Conservation (phyloP, 106 monocot genomes). For the Agapanthus africanus region DNA sequence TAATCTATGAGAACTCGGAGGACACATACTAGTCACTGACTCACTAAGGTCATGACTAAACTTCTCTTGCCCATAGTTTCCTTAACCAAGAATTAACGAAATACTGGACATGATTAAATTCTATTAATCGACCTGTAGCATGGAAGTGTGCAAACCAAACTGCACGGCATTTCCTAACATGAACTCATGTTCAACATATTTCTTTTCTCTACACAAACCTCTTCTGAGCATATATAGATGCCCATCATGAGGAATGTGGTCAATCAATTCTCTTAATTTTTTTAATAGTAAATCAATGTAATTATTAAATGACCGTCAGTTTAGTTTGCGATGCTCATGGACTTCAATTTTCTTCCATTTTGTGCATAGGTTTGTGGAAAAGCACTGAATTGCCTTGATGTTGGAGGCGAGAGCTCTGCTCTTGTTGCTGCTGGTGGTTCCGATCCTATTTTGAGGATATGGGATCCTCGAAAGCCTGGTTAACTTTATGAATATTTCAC, state of each 20-base stretch:
- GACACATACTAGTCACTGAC: no score
- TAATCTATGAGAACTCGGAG: no score
- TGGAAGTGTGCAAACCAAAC: neutral
- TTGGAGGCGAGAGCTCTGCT: constrained; percentile 83
- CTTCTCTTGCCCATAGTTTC: no score
- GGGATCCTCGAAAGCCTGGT: constrained; percentile 99
- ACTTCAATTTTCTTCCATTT: constrained; percentile 5
- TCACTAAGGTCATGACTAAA: no score
- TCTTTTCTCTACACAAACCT: neutral
- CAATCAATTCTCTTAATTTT: neutral
- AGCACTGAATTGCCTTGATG: constrained; percentile 83
- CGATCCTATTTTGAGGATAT: constrained; percentile 74
- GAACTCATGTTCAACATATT: neutral
- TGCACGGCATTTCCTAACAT: neutral
- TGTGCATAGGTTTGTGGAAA: constrained; percentile 59
- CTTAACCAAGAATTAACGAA: no score
- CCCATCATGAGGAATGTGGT: neutral
- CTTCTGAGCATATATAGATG: neutral
- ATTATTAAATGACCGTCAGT: no score
- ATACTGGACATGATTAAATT: neutral
- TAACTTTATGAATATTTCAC: neutral
- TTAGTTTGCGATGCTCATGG: neutral
- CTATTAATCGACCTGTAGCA: neutral
- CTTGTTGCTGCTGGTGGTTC: constrained; percentile 90
- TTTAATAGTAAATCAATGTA: neutral